Evolutionary conservation across 2,329 filamentous ascomycete genomes (phyloP).

Genomic region (Aciculosporium take): DNA sequence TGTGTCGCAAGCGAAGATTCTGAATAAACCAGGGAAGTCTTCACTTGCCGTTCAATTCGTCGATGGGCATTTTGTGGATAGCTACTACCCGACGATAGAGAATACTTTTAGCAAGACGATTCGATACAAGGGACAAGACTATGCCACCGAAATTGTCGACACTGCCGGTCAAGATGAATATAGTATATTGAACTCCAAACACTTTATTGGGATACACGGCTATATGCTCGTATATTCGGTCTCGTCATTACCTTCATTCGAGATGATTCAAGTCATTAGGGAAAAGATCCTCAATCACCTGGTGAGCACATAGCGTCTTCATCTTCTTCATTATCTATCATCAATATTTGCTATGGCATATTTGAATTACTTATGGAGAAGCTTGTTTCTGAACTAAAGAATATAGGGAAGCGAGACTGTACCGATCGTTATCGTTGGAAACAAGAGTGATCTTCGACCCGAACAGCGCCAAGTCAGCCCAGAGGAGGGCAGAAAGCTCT

Average conservation of each 20-base stretch:
- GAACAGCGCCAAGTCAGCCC: slow-evolving; percentile 83
- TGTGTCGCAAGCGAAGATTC: background rate
- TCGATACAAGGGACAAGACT: slow-evolving; percentile 84
- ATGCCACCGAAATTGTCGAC: slow-evolving; percentile 91
- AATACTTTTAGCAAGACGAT: slow-evolving; percentile 98
- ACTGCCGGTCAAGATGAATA: slow-evolving; percentile 99
- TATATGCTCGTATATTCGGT: slow-evolving; percentile 99
- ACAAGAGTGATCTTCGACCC: slow-evolving; percentile 86
- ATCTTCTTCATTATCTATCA: background rate
- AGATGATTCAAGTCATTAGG: slow-evolving; percentile 91
- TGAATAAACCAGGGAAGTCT: slow-evolving; percentile 60
- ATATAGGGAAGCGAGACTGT: slow-evolving; percentile 75
- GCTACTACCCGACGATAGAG: slow-evolving; percentile 97
- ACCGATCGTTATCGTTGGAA: slow-evolving; percentile 87
- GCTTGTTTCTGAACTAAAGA: background rate
- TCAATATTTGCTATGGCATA: background rate
- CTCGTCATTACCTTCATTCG: slow-evolving; percentile 81
- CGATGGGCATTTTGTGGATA: slow-evolving; percentile 95
- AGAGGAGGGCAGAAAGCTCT: slow-evolving; percentile 73
- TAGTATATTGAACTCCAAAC: slow-evolving; percentile 94
- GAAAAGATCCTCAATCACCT: slow-evolving; percentile 97
- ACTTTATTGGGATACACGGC: slow-evolving; percentile 97
- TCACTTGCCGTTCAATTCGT: slow-evolving; percentile 95
- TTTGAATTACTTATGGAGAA: background rate
- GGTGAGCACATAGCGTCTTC: slow-evolving; percentile 36